Base-by-base conservation (phyloP, 2,329 filamentous ascomycete species). In the Sclerotinia minor region DNA sequence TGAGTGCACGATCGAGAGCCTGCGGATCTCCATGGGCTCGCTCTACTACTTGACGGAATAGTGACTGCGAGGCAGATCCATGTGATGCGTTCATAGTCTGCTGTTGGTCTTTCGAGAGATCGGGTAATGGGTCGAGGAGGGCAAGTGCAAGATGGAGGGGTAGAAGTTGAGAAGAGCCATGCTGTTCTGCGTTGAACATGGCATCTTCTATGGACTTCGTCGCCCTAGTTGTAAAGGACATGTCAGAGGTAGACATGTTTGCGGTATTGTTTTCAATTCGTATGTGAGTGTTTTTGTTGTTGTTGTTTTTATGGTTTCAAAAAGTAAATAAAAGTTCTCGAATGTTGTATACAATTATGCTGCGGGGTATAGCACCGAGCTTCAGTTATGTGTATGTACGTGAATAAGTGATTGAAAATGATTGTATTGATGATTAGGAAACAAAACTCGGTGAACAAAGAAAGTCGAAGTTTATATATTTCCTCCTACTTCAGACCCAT, bases 11-110 rank as follows among this genome's bases (percentile, higher is more conserved):
- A 77, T 96, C 92, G 75, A 98, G 89, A 53, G 90, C 83, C 79
- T 98, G 94, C 61, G 92, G 86, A 78, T 99, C 95, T 76, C 95
- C 95, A 80, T 96, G 92, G 60, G 95, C 94, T 76, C 92, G 88
- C 80, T 99, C 94, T 70, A 99, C 84, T 68, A 97, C 94, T 80
- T 99, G 95, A 73, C 92, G 89, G 83, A 98, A 96, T 65, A 99
- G 87, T n/a, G 94, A 92, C 73, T 83, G 82, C 24, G 84, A 81
- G 32, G 87, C 80, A 41, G 84, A 82, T 17, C 81, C 84, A 65
- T 90, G 85, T 35, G 89, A 87, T 6, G 84, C 83, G 76, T 94
- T 92, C 60, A 81, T 78, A 58, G 80, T 81, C 72, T 81, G 82
- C 80, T 92, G 92, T 79, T 92, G 91, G 77, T 95, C 91, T 78